These are phyloP conservation scores for Verticillium dahliae DNA, from an alignment of 2,329 filamentous ascomycete species.

Conservation along the genomic window DNA sequence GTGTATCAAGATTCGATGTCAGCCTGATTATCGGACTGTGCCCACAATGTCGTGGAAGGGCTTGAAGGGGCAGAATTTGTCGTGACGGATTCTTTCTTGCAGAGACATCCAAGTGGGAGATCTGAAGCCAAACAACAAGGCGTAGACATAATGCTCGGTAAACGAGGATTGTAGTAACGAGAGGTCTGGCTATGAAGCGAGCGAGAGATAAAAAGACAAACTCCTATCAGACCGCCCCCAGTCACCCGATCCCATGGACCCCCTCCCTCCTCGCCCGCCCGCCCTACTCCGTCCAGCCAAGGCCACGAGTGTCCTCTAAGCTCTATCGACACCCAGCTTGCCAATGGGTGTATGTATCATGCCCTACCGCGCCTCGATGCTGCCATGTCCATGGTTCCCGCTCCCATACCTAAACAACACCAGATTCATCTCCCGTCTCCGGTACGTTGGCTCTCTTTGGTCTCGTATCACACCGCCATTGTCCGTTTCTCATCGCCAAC, in stretches of 20 bases:
- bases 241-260: neutral
- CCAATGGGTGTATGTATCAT: neutral
- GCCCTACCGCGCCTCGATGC: neutral
- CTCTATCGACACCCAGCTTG: neutral
- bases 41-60: too few species aligned
- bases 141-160: too few species aligned
- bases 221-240: neutral
- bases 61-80: too few species aligned
- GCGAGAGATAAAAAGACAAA: neutral
- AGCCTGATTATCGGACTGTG: too few species aligned
- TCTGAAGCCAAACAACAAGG: neutral
- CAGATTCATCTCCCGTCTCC: neutral
- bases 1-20: too few species aligned
- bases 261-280: neutral
- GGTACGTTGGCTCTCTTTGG: neutral
- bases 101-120: neutral
- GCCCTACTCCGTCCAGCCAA: neutral
- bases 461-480: neutral
- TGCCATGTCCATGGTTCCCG: neutral
- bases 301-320: neutral
- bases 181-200: neutral
- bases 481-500: neutral
- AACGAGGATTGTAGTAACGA: too few species aligned
- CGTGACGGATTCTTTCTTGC: too few species aligned
- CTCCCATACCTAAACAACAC: neutral